These are phyloP conservation scores for Pythium periplocum DNA, from an alignment of 352 stramenopile genomes.

Conservation along the genomic window DNA sequence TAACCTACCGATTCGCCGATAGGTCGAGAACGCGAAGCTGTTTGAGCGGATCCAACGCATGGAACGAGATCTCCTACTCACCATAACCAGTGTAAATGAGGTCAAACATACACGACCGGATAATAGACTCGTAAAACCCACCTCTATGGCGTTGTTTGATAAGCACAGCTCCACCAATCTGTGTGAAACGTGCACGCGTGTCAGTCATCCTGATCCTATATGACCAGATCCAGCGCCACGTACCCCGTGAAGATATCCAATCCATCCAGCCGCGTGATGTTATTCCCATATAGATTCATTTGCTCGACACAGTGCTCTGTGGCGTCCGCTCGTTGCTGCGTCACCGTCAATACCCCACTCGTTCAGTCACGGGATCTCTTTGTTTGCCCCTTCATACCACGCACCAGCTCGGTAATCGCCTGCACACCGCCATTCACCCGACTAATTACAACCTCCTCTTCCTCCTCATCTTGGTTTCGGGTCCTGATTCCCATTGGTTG, in stretches of 20 bases:
- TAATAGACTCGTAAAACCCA: conserved; percentile 6
- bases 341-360: no score
- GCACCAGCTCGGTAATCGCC: not conserved
- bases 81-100: not conserved
- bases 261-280: conserved; percentile 55
- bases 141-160: conserved; percentile 77
- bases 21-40: conserved; percentile 69
- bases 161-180: conserved; percentile 69
- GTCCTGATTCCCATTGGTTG: no score
- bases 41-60: conserved; percentile 51
- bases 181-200: not conserved
- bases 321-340: conserved; percentile 6
- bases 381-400: conserved; percentile 14
- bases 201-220: not conserved
- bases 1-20: conserved; percentile 57
- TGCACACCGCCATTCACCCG: conserved; percentile 8
- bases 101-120: not conserved
- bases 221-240: not conserved
- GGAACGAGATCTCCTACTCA: conserved; percentile 48
- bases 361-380: no score
- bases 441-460: conserved; percentile 7
- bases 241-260: conserved; percentile 54
- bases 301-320: conserved; percentile 49
- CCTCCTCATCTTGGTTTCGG: not conserved
- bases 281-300: conserved; percentile 77